Evolutionary conservation across 78 protist genomes (phyloP).

Genomic region (Isochrysis galbana): DNA sequence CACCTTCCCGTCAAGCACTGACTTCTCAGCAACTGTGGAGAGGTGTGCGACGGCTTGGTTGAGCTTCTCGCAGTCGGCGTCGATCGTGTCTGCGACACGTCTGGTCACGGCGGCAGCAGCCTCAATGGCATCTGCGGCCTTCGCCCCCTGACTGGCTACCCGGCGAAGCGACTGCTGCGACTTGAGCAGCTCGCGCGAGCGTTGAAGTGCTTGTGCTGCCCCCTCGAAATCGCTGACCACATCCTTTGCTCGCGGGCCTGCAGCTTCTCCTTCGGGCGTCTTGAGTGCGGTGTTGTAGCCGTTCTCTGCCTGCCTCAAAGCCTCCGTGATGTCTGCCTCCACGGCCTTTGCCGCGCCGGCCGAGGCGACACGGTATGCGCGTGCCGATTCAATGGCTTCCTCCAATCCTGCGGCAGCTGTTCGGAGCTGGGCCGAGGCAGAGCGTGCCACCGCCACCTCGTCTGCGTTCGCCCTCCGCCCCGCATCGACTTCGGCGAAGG

Average conservation of each 20-base stretch:
- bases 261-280: neutral
- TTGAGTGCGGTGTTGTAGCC: neutral
- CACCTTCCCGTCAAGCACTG: neutral
- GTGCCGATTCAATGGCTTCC: too few relatives aligned
- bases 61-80: neutral
- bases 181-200: neutral
- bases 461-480: too few relatives aligned
- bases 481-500: too few relatives aligned
- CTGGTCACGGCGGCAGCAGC: neutral
- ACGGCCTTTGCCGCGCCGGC: neutral
- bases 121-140: neutral
- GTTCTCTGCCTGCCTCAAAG: neutral
- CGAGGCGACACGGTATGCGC: too few relatives aligned
- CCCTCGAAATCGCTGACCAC: neutral
- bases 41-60: neutral
- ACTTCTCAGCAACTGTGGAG: neutral
- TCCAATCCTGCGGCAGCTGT: too few relatives aligned
- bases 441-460: too few relatives aligned
- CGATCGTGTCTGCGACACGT: neutral
- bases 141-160: neutral
- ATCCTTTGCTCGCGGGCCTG: neutral
- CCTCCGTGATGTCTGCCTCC: neutral
- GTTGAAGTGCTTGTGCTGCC: neutral
- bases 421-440: too few relatives aligned
- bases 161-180: neutral